These are phyloP conservation scores for Aspergillus melleus DNA, from an alignment of 2,329 filamentous ascomycete genomes.

Conservation along the genomic window DNA sequence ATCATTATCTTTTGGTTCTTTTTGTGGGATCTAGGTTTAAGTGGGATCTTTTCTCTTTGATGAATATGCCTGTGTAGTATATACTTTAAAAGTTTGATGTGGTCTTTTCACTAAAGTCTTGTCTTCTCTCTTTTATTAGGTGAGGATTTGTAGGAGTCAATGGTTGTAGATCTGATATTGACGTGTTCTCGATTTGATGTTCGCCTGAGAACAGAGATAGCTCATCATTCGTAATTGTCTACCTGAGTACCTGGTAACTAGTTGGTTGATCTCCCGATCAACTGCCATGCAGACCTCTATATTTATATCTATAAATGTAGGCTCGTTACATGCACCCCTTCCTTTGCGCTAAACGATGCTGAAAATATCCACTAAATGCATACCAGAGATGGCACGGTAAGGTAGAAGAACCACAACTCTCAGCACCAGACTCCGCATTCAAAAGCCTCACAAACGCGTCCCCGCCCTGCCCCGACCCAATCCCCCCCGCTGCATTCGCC, in stretches of 20 bases:
- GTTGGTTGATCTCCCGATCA: no score
- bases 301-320: no score
- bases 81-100: not conserved
- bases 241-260: not conserved
- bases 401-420: no score
- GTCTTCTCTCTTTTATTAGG: not conserved
- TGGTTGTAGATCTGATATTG: no score
- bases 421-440: constrained; percentile 45
- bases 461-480: constrained; percentile 37
- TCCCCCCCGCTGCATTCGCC: constrained; percentile 30
- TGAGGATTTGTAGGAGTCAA: not conserved
- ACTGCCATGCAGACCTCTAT: no score
- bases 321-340: no score
- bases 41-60: not conserved
- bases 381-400: no score
- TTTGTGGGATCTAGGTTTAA: not conserved
- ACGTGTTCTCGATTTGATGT: no score
- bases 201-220: no score
- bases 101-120: not conserved
- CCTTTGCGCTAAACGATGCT: not conserved
- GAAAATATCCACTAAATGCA: no score
- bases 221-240: not conserved
- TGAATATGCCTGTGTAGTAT: not conserved
- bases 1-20: not conserved
- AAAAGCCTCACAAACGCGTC: constrained; percentile 50